These are phyloP conservation scores for Lipomyces sp. DNA, from an alignment of 805 yeast species.

Conservation along the genomic window DNA sequence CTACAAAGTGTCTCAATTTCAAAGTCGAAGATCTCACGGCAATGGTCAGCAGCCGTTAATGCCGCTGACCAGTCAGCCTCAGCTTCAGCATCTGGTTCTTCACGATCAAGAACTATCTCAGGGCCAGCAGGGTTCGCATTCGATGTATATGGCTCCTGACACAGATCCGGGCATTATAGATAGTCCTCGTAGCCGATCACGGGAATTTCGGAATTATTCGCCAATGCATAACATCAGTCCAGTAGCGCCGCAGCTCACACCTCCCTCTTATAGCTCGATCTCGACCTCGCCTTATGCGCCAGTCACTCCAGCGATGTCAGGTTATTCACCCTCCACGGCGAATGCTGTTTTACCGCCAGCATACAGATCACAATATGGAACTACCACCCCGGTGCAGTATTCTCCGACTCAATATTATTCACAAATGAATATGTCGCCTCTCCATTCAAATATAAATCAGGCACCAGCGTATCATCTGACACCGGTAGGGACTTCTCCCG, in stretches of 20 bases:
- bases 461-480: slow-evolving; percentile 12
- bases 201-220: slow-evolving; percentile 26
- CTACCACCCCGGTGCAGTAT: slow-evolving; percentile 30
- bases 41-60: slow-evolving; percentile 4
- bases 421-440: slow-evolving; percentile 21
- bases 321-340: slow-evolving; percentile 5
- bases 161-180: slow-evolving; percentile 14
- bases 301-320: slow-evolving; percentile 6
- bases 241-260: slow-evolving; percentile 12
- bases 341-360: slow-evolving; percentile 9
- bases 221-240: slow-evolving; percentile 23
- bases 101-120: slow-evolving; percentile 4
- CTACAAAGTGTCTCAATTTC: slow-evolving; percentile 21
- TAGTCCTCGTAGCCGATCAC: slow-evolving; percentile 23
- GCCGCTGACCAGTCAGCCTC: slow-evolving; percentile 9
- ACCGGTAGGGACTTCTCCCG: slow-evolving; percentile 16
- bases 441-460: slow-evolving; percentile 14
- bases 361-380: slow-evolving; percentile 23
- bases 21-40: slow-evolving; percentile 21
- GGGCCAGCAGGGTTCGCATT: slow-evolving; percentile 16
- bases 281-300: slow-evolving; percentile 21
- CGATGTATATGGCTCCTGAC: slow-evolving; percentile 17
- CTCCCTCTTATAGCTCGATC: slow-evolving; percentile 12
- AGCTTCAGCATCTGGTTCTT: slow-evolving; percentile 10
- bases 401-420: slow-evolving; percentile 16